Conservation (phyloP, 116 monocot species). For the Posidonia oceanica region DNA sequence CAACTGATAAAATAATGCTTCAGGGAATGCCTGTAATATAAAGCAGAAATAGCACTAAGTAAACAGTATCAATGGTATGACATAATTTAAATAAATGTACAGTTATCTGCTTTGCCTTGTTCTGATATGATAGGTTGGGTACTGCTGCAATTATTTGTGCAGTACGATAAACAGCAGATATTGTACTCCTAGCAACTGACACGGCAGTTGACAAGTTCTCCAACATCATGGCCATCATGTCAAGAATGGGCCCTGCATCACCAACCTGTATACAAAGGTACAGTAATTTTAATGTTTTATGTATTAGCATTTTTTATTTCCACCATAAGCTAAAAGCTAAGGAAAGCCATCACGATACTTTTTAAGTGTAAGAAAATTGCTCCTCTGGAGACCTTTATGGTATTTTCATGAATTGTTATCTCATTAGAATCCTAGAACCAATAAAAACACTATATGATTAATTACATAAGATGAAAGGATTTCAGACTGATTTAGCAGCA, state of each 20-base stretch:
- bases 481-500: too few relatives aligned
- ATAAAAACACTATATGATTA: too few relatives aligned
- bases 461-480: too few relatives aligned
- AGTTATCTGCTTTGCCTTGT: conserved; percentile 43
- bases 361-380: neutral
- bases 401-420: too few relatives aligned
- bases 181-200: conserved; percentile 60
- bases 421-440: too few relatives aligned
- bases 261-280: conserved; percentile 52
- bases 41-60: neutral
- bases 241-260: conserved; percentile 89
- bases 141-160: conserved; percentile 86
- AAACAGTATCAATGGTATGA: neutral
- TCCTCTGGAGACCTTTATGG: too few relatives aligned
- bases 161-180: conserved; percentile 75
- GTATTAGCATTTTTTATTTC: neutral
- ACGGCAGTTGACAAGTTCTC: conserved; percentile 56
- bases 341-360: neutral
- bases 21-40: conserved; percentile 71
- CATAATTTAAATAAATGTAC: neutral
- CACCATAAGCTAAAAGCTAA: neutral
- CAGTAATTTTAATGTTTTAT: neutral
- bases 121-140: conserved; percentile 75
- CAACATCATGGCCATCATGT: conserved; percentile 72
- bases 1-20: conserved; percentile 75